Evolutionary conservation across 2,329 filamentous ascomycete species (phyloP), one percentile per base, ranked within the genome.

Genomic region (Arachnomyces sp.): DNA sequence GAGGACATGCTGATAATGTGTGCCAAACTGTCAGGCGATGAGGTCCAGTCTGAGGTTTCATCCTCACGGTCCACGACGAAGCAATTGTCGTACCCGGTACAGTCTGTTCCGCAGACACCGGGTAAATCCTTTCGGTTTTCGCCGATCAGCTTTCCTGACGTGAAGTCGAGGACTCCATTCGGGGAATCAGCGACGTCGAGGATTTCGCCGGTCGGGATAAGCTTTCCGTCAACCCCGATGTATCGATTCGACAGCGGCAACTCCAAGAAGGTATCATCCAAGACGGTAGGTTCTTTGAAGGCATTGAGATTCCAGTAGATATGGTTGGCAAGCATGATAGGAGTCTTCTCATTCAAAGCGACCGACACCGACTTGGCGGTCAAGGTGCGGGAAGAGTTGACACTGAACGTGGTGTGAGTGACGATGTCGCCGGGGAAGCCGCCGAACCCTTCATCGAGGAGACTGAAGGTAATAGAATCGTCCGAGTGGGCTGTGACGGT

Each of bases 61-160:
- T 53, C 53, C 2, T 63, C 62, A 13, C 66, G 62, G 45, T 72
- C 68, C 28, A 72, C 50, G 36, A 73, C 57, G 53, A 66, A 73
- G 46, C 67, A 68, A 44, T 69, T 71, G 73, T 90, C 88, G 61
- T 94, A 94, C 18, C 90, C 90, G 0, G 77, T 83, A 69, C 90
- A 96, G 61, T 78, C 78, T 48, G 72, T 74, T 12, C 88, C 89
- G 58, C 90, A 95, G 65, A 90, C 86, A 31, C 78, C 79, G 7
- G 72, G 48, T 2, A 89, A 67, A 37, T 78, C 71, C 15, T 70
- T 64, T 38, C 86, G 73, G 50, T 85, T 80, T 28, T 78, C 69
- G 18, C 88, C 87, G 36, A 95, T 70, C 52, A 86, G 75, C 70
- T 93, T 94, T 7, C 86, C 83, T 17, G 73, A 63, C 36, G 79